phyloP scores from a whole-genome alignment of 192 early-diverging fungal species.

The Spinellus fusiger region DNA sequence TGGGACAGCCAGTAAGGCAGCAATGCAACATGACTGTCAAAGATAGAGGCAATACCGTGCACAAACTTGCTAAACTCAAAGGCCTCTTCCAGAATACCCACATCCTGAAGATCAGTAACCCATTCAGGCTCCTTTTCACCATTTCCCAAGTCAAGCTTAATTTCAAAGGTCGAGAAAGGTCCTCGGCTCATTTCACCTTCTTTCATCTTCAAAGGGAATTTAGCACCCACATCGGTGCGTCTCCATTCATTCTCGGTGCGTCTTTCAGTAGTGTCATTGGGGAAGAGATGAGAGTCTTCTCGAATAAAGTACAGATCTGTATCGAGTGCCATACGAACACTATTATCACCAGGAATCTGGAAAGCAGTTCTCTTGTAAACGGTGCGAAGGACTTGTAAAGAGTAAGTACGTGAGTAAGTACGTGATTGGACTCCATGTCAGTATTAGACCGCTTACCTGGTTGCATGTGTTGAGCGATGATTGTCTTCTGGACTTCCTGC shows the following conservation, averaged over 20 bases:
- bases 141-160: constrained; percentile 72
- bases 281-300: constrained; percentile 68
- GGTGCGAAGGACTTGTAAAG: constrained; percentile 64
- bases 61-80: constrained; percentile 85
- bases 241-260: constrained; percentile 88
- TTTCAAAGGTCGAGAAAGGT: constrained; percentile 91
- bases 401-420: neutral
- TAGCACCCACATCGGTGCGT: constrained; percentile 74
- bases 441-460: constrained; percentile 44
- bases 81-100: constrained; percentile 70
- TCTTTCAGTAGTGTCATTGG: constrained; percentile 49
- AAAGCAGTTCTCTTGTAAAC: constrained; percentile 99
- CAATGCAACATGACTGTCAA: constrained; percentile 54
- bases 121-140: constrained; percentile 66
- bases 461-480: constrained; percentile 62
- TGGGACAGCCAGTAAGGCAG: constrained; percentile 58
- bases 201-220: constrained; percentile 76
- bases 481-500: constrained; percentile 62
- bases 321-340: constrained; percentile 93
- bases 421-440: neutral
- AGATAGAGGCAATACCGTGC: constrained; percentile 71
- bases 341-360: constrained; percentile 93
- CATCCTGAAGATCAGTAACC: constrained; percentile 69
- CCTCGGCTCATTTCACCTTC: constrained; percentile 81
- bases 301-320: constrained; percentile 94